Percentiles rank a stretch among this genome's conserved stretches.
These are phyloP conservation scores for Erigeron canadensis DNA, from an alignment of 129 eudicot genomes.

Conservation along the genomic window DNA sequence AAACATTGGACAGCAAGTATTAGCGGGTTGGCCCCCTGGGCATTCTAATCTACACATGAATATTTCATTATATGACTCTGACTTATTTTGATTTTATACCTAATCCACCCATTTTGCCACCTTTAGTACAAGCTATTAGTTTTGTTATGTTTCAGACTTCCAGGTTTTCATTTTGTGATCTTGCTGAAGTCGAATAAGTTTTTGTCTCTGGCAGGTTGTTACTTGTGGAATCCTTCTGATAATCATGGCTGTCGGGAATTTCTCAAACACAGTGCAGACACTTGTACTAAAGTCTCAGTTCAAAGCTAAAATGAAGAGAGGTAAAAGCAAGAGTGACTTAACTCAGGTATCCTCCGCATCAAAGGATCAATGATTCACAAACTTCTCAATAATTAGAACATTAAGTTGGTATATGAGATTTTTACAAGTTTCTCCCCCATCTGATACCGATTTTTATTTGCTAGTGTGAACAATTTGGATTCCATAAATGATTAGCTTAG, in stretches of 20 bases:
- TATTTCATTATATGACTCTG: too few relatives aligned
- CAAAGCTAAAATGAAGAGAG: constrained; percentile 89
- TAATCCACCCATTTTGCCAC: background rate
- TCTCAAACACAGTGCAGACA: constrained; percentile 87
- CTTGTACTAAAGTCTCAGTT: constrained; percentile 71
- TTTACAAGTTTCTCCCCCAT: constrained; percentile 6
- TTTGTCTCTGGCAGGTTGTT: constrained; percentile 49
- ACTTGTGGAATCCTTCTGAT: constrained; percentile 79
- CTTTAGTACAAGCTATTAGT: background rate
- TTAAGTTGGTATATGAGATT: constrained; percentile 9
- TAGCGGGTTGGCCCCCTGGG: too few relatives aligned
- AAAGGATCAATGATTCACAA: constrained; percentile 30
- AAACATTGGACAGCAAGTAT: too few relatives aligned
- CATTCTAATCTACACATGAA: too few relatives aligned
- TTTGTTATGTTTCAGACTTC: background rate
- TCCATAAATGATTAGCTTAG: constrained; percentile 30
- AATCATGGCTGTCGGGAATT: constrained; percentile 92
- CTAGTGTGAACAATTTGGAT: constrained; percentile 13
- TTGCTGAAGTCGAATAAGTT: background rate
- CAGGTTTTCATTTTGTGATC: background rate
- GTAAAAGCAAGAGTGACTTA: constrained; percentile 57
- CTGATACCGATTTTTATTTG: constrained; percentile 18
- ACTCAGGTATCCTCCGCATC: constrained; percentile 22
- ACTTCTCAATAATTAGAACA: constrained; percentile 20
- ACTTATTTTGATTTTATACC: background rate